Evolutionary conservation across 805 yeast species (phyloP).

Genomic region (Kockiozyma suomiensis): DNA sequence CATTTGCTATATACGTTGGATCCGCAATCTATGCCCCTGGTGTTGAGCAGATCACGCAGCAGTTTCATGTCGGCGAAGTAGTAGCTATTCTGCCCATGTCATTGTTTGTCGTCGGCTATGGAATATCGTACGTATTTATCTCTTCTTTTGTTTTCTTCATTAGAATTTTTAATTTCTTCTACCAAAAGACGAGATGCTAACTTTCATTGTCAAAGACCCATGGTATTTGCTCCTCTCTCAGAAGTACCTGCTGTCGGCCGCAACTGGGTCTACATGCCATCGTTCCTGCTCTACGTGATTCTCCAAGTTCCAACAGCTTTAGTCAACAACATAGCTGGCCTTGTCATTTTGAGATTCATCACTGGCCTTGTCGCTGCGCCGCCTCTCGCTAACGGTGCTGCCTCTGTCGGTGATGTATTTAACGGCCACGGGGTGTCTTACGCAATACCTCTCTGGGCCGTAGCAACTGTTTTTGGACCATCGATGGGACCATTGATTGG

Average conservation of each 20-base stretch:
- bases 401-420: slow-evolving; percentile 30
- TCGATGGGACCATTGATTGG: slow-evolving; percentile 60
- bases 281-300: slow-evolving; percentile 52
- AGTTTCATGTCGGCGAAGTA: slow-evolving; percentile 50
- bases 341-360: slow-evolving; percentile 54
- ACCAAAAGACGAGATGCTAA: no score
- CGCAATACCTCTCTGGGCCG: slow-evolving; percentile 56
- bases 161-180: no score
- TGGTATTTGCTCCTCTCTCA: slow-evolving; percentile 60
- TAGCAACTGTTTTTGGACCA: slow-evolving; percentile 58
- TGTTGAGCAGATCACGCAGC: slow-evolving; percentile 48
- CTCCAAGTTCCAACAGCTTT: slow-evolving; percentile 61
- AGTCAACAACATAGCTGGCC: slow-evolving; percentile 52
- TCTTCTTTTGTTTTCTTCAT: background rate
- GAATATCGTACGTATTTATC: slow-evolving; percentile 39
- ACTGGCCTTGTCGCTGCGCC: slow-evolving; percentile 64
- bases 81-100: slow-evolving; percentile 57
- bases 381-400: slow-evolving; percentile 60
- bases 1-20: slow-evolving; percentile 58
- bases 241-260: slow-evolving; percentile 60
- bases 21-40: slow-evolving; percentile 61
- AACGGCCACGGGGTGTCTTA: slow-evolving; percentile 49
- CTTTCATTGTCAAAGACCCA: slow-evolving; percentile 49
- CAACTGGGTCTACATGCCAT: slow-evolving; percentile 51
- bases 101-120: slow-evolving; percentile 62